phyloP scores from a whole-genome alignment of 176 grass and related monocot species.

The Ensete glaucum region DNA sequence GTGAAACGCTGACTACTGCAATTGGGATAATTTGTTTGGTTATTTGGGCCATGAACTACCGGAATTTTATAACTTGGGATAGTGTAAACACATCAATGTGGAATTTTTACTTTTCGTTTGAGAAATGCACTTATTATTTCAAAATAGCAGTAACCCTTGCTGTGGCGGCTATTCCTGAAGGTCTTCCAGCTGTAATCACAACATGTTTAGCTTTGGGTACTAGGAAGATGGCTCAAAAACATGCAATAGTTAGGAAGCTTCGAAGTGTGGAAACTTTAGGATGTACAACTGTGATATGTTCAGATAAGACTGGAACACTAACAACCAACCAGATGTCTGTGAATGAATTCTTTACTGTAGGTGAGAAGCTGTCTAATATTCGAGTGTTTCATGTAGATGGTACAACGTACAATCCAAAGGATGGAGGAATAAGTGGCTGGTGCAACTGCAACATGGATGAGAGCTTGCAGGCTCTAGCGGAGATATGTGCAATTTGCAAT shows the following conservation, averaged over 20 bases:
- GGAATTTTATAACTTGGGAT: conserved; percentile 92
- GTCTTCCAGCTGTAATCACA: conserved; percentile 91
- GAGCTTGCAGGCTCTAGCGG: conserved; percentile 68
- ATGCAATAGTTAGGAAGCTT: conserved; percentile 91
- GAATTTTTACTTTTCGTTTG: conserved; percentile 93
- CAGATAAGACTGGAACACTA: conserved; percentile 92
- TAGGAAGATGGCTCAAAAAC: conserved; percentile 94
- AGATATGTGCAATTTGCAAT: conserved; percentile 82
- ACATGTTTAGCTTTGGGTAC: conserved; percentile 94
- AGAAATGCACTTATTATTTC: conserved; percentile 99
- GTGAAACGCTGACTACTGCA: conserved; percentile 73
- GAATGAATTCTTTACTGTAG: conserved; percentile 61
- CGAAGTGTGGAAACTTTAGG: conserved; percentile 94
- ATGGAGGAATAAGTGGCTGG: conserved; percentile 76
- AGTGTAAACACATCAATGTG: conserved; percentile 48
- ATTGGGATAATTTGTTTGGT: conserved; percentile 77
- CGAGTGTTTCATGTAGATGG: conserved; percentile 79
- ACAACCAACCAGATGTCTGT: conserved; percentile 99
- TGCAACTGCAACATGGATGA: conserved; percentile 56
- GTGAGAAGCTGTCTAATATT: conserved; percentile 50
- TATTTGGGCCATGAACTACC: conserved; percentile 87
- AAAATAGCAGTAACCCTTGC: conserved; percentile 95
- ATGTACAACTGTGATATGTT: conserved; percentile 97
- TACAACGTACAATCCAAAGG: conserved; percentile 75
- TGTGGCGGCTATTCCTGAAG: conserved; percentile 94